phyloP scores from a whole-genome alignment of 208 protist genomes.

The Crithidia thermophila region DNA sequence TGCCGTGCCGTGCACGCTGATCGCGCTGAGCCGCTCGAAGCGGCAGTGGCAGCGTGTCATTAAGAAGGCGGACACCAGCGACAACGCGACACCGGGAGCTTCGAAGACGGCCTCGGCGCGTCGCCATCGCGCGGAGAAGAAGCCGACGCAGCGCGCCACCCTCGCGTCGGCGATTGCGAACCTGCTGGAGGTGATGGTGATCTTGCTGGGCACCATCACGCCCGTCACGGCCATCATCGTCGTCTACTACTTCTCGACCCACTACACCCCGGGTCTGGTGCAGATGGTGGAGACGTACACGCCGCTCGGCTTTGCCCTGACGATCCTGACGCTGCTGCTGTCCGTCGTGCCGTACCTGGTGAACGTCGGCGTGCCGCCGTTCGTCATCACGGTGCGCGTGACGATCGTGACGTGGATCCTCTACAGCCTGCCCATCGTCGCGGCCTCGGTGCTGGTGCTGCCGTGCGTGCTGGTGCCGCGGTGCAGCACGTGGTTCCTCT shows the following conservation, averaged over 20 bases:
- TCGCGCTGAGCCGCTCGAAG: slow-evolving; percentile 65
- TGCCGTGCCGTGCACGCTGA: slow-evolving; percentile 65
- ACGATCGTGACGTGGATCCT: slow-evolving; percentile 49
- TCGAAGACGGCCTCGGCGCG: not conserved
- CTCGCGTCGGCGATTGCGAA: slow-evolving; percentile 38
- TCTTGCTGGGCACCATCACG: slow-evolving; percentile 44
- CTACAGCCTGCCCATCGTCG: slow-evolving; percentile 53
- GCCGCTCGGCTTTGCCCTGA: slow-evolving; percentile 30
- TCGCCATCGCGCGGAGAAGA: not conserved
- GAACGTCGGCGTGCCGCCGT: slow-evolving; percentile 40
- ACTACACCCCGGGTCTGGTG: slow-evolving; percentile 45
- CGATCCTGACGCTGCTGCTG: slow-evolving; percentile 39
- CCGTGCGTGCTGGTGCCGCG: slow-evolving; percentile 49
- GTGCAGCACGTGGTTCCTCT: slow-evolving; percentile 46
- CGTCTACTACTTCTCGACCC: slow-evolving; percentile 54
- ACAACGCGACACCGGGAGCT: not conserved
- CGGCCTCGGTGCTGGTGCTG: slow-evolving; percentile 24
- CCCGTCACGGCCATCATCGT: slow-evolving; percentile 44
- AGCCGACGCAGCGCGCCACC: slow-evolving; percentile 3
- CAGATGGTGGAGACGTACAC: slow-evolving; percentile 38
- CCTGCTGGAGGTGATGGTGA: slow-evolving; percentile 54
- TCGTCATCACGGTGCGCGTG: slow-evolving; percentile 43
- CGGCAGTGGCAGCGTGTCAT: slow-evolving; percentile 39
- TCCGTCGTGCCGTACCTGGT: slow-evolving; percentile 66
- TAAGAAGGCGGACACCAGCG: not conserved